Percentiles rank a stretch among this genome's conserved stretches.
phyloP scores from a whole-genome alignment of 2,329 filamentous ascomycete species.

The Pseudonectria buxi region DNA sequence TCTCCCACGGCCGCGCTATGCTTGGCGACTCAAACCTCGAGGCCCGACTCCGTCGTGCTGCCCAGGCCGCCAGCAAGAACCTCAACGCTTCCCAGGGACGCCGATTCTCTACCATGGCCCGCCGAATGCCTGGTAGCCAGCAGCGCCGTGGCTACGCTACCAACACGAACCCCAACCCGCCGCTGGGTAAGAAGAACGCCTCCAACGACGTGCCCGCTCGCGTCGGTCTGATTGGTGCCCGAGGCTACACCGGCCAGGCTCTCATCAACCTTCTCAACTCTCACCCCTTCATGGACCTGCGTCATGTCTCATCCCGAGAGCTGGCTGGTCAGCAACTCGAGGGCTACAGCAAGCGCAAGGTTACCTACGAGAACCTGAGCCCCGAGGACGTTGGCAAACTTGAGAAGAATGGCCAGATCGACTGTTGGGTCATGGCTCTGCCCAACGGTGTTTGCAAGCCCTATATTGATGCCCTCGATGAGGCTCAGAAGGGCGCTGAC shows the following conservation, averaged over 20 bases:
- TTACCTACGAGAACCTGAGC: slow-evolving; percentile 85
- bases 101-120: slow-evolving; percentile 9
- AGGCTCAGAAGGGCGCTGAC: slow-evolving; percentile 48
- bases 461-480: slow-evolving; percentile 81
- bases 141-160: slow-evolving; percentile 15
- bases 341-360: slow-evolving; percentile 84
- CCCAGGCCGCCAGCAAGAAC: slow-evolving; percentile 57
- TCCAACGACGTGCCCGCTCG: slow-evolving; percentile 73
- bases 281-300: slow-evolving; percentile 84
- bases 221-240: slow-evolving; percentile 82
- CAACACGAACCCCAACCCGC: slow-evolving; percentile 66
- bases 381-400: slow-evolving; percentile 81
- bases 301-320: slow-evolving; percentile 89
- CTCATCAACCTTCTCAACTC: slow-evolving; percentile 80
- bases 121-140: slow-evolving; percentile 8
- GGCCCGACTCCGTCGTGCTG: slow-evolving; percentile 72
- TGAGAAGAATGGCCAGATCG: slow-evolving; percentile 76
- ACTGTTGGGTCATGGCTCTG: slow-evolving; percentile 96
- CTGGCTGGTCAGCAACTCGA: slow-evolving; percentile 78
- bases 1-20: slow-evolving; percentile 75
- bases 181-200: slow-evolving; percentile 79
- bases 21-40: slow-evolving; percentile 85
- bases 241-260: slow-evolving; percentile 90
- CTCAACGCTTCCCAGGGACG: slow-evolving; percentile 25
- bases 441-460: slow-evolving; percentile 94